Percentiles rank a stretch among this genome's conserved stretches.
Conservation (phyloP, 306 rosid species). For the Medicago lupulina region DNA sequence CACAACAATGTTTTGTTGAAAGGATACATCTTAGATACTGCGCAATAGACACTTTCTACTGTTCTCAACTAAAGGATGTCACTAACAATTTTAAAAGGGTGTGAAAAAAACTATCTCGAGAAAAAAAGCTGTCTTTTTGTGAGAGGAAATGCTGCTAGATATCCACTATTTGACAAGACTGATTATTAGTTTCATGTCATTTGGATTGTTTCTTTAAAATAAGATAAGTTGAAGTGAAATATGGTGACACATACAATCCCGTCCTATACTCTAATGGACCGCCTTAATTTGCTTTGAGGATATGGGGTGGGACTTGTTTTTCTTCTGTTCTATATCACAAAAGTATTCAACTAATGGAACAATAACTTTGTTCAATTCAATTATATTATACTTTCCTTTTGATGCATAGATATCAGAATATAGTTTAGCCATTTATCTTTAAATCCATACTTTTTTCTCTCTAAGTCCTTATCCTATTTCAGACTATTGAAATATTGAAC, state of each 20-base stretch:
- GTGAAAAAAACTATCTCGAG: too few species aligned
- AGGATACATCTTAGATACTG: too few species aligned
- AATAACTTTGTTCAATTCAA: not conserved
- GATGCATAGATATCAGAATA: not conserved
- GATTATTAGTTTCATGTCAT: slow-evolving; percentile 10
- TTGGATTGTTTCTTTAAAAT: slow-evolving; percentile 12
- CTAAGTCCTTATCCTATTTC: slow-evolving; percentile 17
- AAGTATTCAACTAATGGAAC: not conserved
- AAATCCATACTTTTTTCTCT: not conserved
- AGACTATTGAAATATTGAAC: slow-evolving; percentile 75
- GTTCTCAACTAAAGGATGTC: too few species aligned
- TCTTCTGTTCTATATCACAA: not conserved
- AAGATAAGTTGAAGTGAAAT: not conserved
- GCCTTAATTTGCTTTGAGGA: not conserved
- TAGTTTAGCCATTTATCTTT: not conserved
- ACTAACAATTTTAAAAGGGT: too few species aligned
- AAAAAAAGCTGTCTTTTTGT: too few species aligned
- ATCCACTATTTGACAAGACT: not conserved
- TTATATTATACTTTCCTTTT: not conserved
- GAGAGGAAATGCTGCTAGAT: not conserved
- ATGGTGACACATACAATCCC: not conserved
- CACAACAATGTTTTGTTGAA: not conserved
- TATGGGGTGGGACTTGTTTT: not conserved
- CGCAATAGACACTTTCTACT: too few species aligned
- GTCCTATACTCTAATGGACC: not conserved